A percentile compares a stretch with the other conserved stretches of the same genome.
Conservation (phyloP, 2,329 filamentous ascomycete species). For the Beauveria sp. region DNA sequence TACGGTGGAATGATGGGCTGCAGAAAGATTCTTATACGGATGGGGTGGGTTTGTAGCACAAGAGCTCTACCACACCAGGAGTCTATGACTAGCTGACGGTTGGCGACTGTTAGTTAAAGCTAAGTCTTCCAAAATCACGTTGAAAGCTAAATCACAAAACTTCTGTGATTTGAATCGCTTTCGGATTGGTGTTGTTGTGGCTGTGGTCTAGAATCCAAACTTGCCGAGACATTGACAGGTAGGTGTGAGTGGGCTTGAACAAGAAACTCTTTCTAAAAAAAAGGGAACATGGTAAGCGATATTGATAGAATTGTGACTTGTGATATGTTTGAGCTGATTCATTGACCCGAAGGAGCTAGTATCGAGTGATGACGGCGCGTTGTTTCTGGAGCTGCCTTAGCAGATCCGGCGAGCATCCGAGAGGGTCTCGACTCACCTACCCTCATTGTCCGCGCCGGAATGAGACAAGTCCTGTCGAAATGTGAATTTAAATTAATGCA, state of each 20-base stretch:
- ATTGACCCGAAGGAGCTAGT: background rate
- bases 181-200: background rate
- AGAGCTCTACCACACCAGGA: background rate
- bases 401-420: background rate
- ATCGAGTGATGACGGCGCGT: background rate
- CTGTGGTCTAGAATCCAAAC: background rate
- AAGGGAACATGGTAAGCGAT: too few relatives aligned
- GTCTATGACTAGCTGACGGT: background rate
- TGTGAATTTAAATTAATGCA: background rate
- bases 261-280: too few relatives aligned
- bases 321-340: background rate
- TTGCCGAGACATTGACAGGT: background rate
- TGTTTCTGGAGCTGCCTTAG: background rate
- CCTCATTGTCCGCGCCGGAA: background rate
- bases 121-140: background rate
- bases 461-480: background rate
- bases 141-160: background rate
- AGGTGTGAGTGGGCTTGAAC: constrained; percentile 2
- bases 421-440: background rate
- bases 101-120: background rate
- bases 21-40: constrained; percentile 5
- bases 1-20: background rate
- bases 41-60: background rate
- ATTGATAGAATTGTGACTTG: background rate
- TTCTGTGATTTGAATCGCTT: background rate